Evolutionary conservation across 805 yeast species (phyloP), one percentile per base, ranked within the genome.

Genomic region (Komagataella phaffii): DNA sequence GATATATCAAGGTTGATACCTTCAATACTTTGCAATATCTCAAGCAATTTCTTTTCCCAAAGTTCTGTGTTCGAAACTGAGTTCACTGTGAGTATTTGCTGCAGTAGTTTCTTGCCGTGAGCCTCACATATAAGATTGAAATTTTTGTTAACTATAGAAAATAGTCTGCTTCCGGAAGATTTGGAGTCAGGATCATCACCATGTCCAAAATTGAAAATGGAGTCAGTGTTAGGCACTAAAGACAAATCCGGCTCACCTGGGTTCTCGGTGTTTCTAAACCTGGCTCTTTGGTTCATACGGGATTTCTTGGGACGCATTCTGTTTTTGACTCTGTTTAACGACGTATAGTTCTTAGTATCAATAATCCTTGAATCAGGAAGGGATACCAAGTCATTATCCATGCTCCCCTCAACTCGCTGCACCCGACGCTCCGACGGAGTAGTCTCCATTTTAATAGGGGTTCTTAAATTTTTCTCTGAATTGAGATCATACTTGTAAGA

Each of bases 41-140:
- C 69, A 10, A 72, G 65, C 5, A 91, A 62, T 0, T 75, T 72
- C 0, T 59, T 57, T 2, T 69, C 66, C 98, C 98, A 93, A n/a
- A 65, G 62, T 1, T 70, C 74, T 7, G 67, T 63, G 47, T 75
- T 64, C 3, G 67, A 66, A 3, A 85, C 68, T 3, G 71, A 75
- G 56, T 85, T 82, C 59, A 85, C 91, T 3, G 68, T 67, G 46
- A 88, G 67, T 12, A 81, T 74, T 61, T 87, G 95, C 6, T 60
- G 64, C 12, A 86, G 60, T 8, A 86, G 61, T 2, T 70, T 67
- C n/a, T 71, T 68, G 45, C 84, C 70, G 53, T 79, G 82, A 12
- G 59, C 64, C 43, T 70, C 67, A 45, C 68, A 66, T 17, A 50
- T 51, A 6, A 44, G 14, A 14, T 21, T 49, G 14, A 55, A 45